Percentiles rank a stretch among this genome's conserved stretches.
phyloP scores from a whole-genome alignment of 768 basidiomycete genomes.

The Calocybe cyanea region DNA sequence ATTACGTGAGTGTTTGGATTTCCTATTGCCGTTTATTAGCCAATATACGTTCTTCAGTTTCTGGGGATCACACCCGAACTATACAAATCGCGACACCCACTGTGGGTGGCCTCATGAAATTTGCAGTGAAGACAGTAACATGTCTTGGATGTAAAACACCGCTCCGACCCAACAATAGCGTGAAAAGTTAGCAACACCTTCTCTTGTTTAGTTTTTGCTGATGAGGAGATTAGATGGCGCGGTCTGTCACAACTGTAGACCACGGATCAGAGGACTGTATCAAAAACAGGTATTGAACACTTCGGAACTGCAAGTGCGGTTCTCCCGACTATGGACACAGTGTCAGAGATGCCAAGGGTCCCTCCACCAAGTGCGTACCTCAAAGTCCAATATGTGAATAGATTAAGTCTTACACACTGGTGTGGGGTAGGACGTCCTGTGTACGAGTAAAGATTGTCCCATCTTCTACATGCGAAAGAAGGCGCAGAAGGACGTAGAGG shows the following conservation, averaged over 20 bases:
- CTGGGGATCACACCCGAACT: constrained; percentile 92
- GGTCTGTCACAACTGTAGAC: constrained; percentile 90
- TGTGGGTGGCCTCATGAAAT: constrained; percentile 97
- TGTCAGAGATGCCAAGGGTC: constrained; percentile 99
- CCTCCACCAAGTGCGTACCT: constrained; percentile 71
- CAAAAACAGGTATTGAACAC: constrained; percentile 79
- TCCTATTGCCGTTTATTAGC: constrained; percentile 6
- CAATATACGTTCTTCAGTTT: constrained; percentile 49
- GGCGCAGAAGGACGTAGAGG: constrained; percentile 96
- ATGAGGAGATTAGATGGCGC: constrained; percentile 64
- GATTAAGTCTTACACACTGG: neutral
- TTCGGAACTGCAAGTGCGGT: constrained; percentile 83
- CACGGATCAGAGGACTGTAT: constrained; percentile 84
- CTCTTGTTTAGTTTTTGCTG: neutral
- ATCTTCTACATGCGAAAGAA: constrained; percentile 99
- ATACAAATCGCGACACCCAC: constrained; percentile 97
- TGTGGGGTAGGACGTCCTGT: constrained; percentile 78
- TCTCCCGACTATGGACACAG: constrained; percentile 96
- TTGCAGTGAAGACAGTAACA: constrained; percentile 92
- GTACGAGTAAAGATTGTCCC: constrained; percentile 95
- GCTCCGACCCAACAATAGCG: constrained; percentile 71
- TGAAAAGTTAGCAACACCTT: constrained; percentile 45
- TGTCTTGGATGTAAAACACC: constrained; percentile 96
- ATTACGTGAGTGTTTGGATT: constrained; percentile 51
- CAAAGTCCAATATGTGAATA: neutral